Evolutionary conservation across 2,329 filamentous ascomycete genomes (phyloP).

Genomic region (Alternaria arbusti): DNA sequence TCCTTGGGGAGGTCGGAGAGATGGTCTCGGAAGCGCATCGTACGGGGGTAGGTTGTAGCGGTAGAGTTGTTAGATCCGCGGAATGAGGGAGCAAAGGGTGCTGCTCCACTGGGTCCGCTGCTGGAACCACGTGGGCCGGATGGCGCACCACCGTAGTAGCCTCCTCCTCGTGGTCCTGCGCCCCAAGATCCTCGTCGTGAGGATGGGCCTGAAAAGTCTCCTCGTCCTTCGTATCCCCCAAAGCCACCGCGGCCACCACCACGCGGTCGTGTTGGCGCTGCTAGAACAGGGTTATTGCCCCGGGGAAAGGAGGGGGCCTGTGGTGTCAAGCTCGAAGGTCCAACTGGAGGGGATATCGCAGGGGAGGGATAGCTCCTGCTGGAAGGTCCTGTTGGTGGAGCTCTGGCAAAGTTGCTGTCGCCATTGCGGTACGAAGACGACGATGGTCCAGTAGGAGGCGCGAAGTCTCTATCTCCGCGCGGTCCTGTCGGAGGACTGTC

Average conservation of each 20-base stretch:
- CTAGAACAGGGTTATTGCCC: conserved; percentile 45
- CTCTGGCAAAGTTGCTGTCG: conserved; percentile 42
- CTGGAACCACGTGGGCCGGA: conserved; percentile 43
- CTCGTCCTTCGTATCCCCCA: conserved; percentile 43
- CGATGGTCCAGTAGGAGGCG: conserved; percentile 47
- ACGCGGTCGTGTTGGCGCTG: conserved; percentile 49
- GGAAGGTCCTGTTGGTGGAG: conserved; percentile 49
- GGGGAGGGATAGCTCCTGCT: conserved; percentile 46
- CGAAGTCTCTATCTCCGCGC: conserved; percentile 44
- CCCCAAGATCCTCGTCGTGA: conserved; percentile 47
- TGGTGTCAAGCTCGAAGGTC: conserved; percentile 40
- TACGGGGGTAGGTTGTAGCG: conserved; percentile 55
- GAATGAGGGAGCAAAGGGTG: conserved; percentile 46
- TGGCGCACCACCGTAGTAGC: conserved; percentile 38
- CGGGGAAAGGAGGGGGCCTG: conserved; percentile 47
- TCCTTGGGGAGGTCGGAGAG: conserved; percentile 54
- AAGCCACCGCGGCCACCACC: conserved; percentile 52
- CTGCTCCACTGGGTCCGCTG: conserved; percentile 33
- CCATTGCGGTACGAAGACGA: conserved; percentile 45
- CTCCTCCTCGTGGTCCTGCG: conserved; percentile 39
- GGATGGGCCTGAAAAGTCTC: conserved; percentile 42
- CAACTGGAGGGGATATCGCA: conserved; percentile 50
- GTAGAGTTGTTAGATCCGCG: conserved; percentile 53
- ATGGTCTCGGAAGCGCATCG: conserved; percentile 54
- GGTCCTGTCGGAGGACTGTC: conserved; percentile 48